A percentile compares a stretch with the other conserved stretches of the same genome.
Evolutionary conservation across 192 early-diverging fungal species (phyloP).

Genomic region (Coemansia sp.): DNA sequence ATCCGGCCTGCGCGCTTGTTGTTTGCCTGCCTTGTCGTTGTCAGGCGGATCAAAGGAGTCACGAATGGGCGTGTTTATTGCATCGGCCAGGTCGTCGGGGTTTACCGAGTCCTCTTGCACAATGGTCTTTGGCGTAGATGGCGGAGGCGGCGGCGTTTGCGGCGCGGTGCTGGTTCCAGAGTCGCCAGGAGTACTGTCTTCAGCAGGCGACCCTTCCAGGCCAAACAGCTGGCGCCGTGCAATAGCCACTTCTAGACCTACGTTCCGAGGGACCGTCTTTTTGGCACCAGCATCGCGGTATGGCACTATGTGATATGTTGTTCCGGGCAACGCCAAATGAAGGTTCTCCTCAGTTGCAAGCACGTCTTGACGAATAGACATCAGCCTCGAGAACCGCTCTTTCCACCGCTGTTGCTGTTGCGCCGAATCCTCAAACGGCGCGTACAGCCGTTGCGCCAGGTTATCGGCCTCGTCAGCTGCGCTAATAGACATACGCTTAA

Average conservation of each 20-base stretch:
- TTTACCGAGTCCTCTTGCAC: slow-evolving; percentile 40
- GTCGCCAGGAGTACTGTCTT: background rate
- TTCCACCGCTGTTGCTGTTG: slow-evolving; percentile 49
- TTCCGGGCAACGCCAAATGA: slow-evolving; percentile 50
- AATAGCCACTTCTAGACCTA: slow-evolving; percentile 36
- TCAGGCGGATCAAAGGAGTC: background rate
- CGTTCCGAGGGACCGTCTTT: slow-evolving; percentile 18
- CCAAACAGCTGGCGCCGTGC: slow-evolving; percentile 47
- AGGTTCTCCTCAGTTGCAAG: slow-evolving; percentile 39
- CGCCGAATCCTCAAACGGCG: slow-evolving; percentile 37
- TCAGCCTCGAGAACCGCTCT: slow-evolving; percentile 39
- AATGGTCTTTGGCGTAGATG: slow-evolving; percentile 43
- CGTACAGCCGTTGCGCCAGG: slow-evolving; percentile 50
- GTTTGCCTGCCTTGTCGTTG: background rate
- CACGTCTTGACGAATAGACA: slow-evolving; percentile 40
- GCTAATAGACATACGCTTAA: slow-evolving; percentile 62
- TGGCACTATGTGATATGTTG: slow-evolving; percentile 46
- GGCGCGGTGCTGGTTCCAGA: background rate
- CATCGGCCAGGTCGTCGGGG: slow-evolving; percentile 41
- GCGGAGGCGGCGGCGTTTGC: slow-evolving; percentile 21
- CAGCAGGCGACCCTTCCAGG: background rate
- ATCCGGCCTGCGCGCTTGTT: too few species aligned
- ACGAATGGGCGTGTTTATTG: slow-evolving; percentile 40
- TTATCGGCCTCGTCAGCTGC: slow-evolving; percentile 57
- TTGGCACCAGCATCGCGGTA: slow-evolving; percentile 18